Evolutionary conservation across 2,329 filamentous ascomycete species (phyloP).

Genomic region (Endothia cerciana): DNA sequence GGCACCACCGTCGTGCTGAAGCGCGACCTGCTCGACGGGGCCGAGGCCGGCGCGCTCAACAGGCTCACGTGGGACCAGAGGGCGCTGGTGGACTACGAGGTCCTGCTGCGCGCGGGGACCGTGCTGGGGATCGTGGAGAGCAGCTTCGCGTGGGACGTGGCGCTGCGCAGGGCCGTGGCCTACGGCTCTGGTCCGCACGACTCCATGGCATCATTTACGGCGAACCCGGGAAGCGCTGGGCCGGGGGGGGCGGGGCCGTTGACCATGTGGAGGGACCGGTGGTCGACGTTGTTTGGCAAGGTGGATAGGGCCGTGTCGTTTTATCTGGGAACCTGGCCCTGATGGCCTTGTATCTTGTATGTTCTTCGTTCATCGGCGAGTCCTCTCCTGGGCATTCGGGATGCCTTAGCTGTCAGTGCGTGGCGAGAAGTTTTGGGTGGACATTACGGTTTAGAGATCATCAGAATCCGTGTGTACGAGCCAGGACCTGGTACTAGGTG

Average conservation of each 20-base stretch:
- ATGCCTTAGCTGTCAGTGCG: neutral
- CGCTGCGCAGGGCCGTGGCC: slow-evolving; percentile 42
- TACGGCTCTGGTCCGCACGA: slow-evolving; percentile 30
- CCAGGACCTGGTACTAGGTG: neutral
- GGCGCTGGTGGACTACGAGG: slow-evolving; percentile 54
- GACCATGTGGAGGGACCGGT: slow-evolving; percentile 40
- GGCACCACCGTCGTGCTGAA: slow-evolving; percentile 48
- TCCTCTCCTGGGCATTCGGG: neutral
- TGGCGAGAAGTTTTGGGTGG: neutral
- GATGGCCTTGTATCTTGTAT: slow-evolving; percentile 16
- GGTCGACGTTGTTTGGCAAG: slow-evolving; percentile 39
- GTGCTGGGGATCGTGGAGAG: slow-evolving; percentile 50
- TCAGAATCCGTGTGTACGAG: neutral
- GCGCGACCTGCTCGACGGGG: slow-evolving; percentile 44
- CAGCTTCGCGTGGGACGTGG: slow-evolving; percentile 52
- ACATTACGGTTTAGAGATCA: neutral
- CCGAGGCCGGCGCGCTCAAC: slow-evolving; percentile 41
- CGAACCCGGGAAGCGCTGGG: slow-evolving; percentile 7
- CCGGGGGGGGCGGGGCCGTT: slow-evolving; percentile 20
- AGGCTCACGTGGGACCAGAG: slow-evolving; percentile 52
- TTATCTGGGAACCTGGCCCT: slow-evolving; percentile 27
- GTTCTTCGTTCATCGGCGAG: neutral
- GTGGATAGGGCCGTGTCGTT: slow-evolving; percentile 25
- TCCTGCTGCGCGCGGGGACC: slow-evolving; percentile 47
- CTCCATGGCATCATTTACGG: neutral